Base-by-base conservation (phyloP, 1,284 basidiomycete genomes). In the Vanrija sp. region DNA sequence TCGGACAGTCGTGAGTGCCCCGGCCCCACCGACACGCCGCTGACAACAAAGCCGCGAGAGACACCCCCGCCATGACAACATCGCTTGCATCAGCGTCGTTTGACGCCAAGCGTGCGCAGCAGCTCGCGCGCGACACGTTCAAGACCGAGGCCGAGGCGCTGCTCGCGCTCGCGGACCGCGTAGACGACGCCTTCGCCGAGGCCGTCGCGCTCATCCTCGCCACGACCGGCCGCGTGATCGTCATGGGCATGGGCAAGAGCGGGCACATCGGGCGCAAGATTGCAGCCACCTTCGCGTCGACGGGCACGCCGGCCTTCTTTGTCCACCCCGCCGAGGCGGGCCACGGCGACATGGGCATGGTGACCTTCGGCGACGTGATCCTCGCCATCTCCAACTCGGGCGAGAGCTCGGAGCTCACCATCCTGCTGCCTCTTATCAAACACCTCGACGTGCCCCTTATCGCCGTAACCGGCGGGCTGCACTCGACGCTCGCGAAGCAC, bases 271-370 rank as follows among this genome's bases (percentile, higher is more conserved):
- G 23, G 15, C 44, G 44, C 44, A 46, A 46, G 26, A 26, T 46
- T 10, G 26, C 44, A 5, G 44, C 44, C 16, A 46, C 44, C 6
- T 26, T 46, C 6, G 23, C 25, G 15, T 28, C 25, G 23, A n/a
- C 26, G 0, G 44, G 25, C 44, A 28, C 44, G 25, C 25, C n/a
- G 15, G 44, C 44, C 14, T 23, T 46, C 25, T 46, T 46, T 6
- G 23, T 46, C 15, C 44, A 46, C 44, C 44, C 44, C 23, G 26
- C 44, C 44, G 44, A 46, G 44, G 44, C 44, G 25, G 25, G 25
- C 23, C 44, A 46, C 44, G 44, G 44, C 44, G 44, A 46, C 44
- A 23, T 46, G 25, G 44, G 44, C 25, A n/a, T 46, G 44, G 14
- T 46, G 15, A 18, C 44, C 6, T 23, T 18, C 16, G 44, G 44